Base-by-base conservation (phyloP, 345 rosid genomes). In the Schrenkiella parvula region DNA sequence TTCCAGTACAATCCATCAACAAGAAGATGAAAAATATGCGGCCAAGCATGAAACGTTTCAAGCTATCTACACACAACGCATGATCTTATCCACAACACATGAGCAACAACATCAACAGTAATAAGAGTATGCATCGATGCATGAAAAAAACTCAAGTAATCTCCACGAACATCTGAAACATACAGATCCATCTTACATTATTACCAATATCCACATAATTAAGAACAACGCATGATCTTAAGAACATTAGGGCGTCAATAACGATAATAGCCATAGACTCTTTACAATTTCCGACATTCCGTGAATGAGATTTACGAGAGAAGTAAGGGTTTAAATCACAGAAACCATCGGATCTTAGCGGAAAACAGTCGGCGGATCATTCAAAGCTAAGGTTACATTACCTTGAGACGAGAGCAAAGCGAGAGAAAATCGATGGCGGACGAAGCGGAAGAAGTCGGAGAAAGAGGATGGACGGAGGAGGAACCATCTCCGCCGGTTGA, bases 321-420 rank as follows among this genome's bases (percentile, higher is more conserved):
- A 12, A 19, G n/a, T 25, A 32, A 66, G 22, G 5, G 52, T 18
- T 46, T 8, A 50, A 28, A 39, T 12, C 37, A 18, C 34, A 12
- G 8, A 62, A n/a, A 38, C 28, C n/a, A 11, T 12, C 4, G 25
- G 58, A 55, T 51, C 59, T 57, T 23, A 7, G 14, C n/a, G 1
- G 5, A 6, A 42, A 14, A 7, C 11, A 0, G 0, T 4, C 12
- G 21, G 8, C 46, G n/a, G 22, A 61, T 19, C 17, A 8, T 19
- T 15, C 2, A 4, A 32, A 60, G 2, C 1, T 6, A 47, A 62
- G 62, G 21, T 29, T 44, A 18, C 69, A 8, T 28, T 50, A 90
- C 98, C 89, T 93, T 93, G 66, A 93, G 97, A 58, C 87, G 87
- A 82, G 91, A 87, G 57, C 97, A 89, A 29, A 91, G 87, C n/a